Evolutionary conservation across 345 rosid genomes (phyloP), one percentile per base, ranked within the genome.

Genomic region (Clausena lansium): DNA sequence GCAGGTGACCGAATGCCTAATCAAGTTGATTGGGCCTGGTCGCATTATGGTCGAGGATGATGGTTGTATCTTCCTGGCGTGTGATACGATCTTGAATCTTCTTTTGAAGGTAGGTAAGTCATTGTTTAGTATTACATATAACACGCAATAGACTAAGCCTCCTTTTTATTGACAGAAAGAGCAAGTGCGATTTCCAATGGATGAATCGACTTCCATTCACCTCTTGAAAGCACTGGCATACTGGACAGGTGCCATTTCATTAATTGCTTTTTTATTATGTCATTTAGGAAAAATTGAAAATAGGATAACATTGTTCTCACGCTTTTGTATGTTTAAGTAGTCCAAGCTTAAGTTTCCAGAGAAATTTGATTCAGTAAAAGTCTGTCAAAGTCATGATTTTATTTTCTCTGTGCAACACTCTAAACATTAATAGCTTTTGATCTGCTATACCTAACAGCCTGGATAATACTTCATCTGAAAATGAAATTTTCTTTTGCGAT

Each of bases 11-110:
- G 89, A 86, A 54, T 92, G 93, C 83, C 90, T 95, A n/a, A 67
- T 86, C 77, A 91, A 89, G 75, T 50, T 92, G 85, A 83, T 92
- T 33, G 71, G 75, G 58, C 81, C 85, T 65, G 71, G 68, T 78
- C 81, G 76, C 61, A 69, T 77, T 68, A 81, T 28, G 73, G 81
- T 38, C n/a, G 92, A 84, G 73, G 88, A 91, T 36, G 71, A 79
- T 71, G 80, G 87, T 78, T 73, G 85, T 79, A 76, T 91, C 75
- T 92, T 84, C 83, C 76, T 95, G 92, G 98, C 98, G 7, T 93
- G 97, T 65, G 98, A 94, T 86, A 90, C 95, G 32, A 76, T 95
- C 79, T 67, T 92, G 92, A 93, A 91, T 86, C 75, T 93, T 77
- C 95, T 93, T 80, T 70, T 94, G 88, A 92, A 94, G 97, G 99